These are phyloP conservation scores for Leptographium procerum DNA, from an alignment of 2,329 filamentous ascomycete genomes.

Conservation along the genomic window DNA sequence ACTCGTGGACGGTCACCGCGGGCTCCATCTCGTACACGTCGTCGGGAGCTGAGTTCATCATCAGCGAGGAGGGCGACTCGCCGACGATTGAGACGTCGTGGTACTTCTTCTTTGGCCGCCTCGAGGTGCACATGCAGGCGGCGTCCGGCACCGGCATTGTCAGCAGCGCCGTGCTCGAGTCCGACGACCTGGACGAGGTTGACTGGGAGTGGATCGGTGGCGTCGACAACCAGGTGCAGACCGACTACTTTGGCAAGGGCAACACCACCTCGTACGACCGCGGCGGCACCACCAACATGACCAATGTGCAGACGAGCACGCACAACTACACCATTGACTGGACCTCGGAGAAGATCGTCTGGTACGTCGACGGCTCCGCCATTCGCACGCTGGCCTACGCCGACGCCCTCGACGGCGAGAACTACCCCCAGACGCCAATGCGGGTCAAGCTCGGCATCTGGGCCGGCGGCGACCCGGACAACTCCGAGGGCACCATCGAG, in stretches of 20 bases:
- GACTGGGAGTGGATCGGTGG: constrained; percentile 73
- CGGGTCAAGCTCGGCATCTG: constrained; percentile 35
- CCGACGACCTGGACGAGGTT: constrained; percentile 40
- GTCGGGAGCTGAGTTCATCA: constrained; percentile 4
- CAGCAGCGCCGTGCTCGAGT: constrained; percentile 36
- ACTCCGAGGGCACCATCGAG: constrained; percentile 6
- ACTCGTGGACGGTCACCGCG: background rate
- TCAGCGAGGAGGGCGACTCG: constrained; percentile 22
- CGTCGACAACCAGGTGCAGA: constrained; percentile 63
- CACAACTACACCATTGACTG: constrained; percentile 49
- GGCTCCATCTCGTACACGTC: constrained; percentile 4
- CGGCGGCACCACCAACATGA: constrained; percentile 32
- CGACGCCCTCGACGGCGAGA: constrained; percentile 29
- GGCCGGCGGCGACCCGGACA: constrained; percentile 19
- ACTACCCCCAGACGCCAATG: constrained; percentile 49
- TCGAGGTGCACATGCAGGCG: constrained; percentile 34
- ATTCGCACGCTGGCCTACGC: constrained; percentile 37
- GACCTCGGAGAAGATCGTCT: constrained; percentile 38
- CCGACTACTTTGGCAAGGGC: constrained; percentile 75
- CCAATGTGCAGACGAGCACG: constrained; percentile 30
- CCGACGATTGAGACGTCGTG: constrained; percentile 32
- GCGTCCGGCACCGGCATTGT: constrained; percentile 37
- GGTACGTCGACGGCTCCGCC: constrained; percentile 44
- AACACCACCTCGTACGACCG: constrained; percentile 58
- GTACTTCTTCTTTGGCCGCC: constrained; percentile 42